Base-by-base conservation (phyloP, 805 yeast genomes). In the Pichia phayaonensis region DNA sequence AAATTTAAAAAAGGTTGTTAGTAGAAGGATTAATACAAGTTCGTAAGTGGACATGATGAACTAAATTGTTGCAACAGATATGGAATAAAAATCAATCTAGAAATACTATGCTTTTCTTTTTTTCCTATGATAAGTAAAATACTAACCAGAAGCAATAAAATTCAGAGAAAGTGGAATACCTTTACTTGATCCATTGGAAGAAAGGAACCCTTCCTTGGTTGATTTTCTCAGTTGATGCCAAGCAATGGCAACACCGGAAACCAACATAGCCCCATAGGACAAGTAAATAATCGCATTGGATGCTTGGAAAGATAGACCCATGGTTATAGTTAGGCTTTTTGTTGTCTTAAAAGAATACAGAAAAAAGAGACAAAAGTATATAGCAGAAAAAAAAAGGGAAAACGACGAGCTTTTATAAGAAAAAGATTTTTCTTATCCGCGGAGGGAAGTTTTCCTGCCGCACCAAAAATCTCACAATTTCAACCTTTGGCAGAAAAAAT, bases 101-200 rank as follows among this genome's bases (percentile, higher is more conserved):
- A 26, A 12, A 3, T 29, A 10, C 22, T 40, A 8, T 29, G n/a
- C n/a, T n/a, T n/a, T n/a, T n/a, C n/a, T 12, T 22, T 20, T 23
- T 3, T 45, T 39, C 6, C 2, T 39, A 44, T 23, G 8, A 12
- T 3, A 21, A 22, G 12, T 15, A 36, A 48, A 47, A 63, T 66
- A 83, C 86, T 71, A 73, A 78, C 95, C 95, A 57, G 95, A 83
- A 46, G 97, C 97, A 49, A 90, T 80, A 64, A 90, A 90, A 65
- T 90, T 90, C 53, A 90, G 72, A 2, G 96, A 86, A 58, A 90
- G 71, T 1, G 96, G 96, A 16, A 88, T 34, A 26, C 89, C 95
- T 42, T 74, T 74, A 59, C 86, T 90, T 1, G 96, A 81, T 13
- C 94, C 84, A 68, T 90, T 87, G 3, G 90, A 83, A 2, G 90